Percentiles rank a stretch among this genome's conserved stretches.
These are phyloP conservation scores for Pseudonitzschia multistriata DNA, from an alignment of 108 stramenopile species.

Conservation along the genomic window DNA sequence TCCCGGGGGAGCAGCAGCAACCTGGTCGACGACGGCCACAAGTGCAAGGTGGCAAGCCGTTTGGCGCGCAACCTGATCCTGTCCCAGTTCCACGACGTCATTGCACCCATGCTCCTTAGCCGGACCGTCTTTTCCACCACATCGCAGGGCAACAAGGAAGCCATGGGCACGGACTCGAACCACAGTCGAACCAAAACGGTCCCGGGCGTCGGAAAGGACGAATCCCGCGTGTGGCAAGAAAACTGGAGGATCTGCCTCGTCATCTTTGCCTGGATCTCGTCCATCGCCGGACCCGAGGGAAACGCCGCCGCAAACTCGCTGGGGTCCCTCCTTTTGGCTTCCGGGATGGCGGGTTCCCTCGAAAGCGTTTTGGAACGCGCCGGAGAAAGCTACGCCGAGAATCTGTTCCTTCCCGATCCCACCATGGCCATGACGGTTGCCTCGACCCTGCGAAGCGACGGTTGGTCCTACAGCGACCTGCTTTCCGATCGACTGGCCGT, in stretches of 20 bases:
- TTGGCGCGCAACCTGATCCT: conserved; percentile 74
- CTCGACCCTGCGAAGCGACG: conserved; percentile 21
- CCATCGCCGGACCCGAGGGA: conserved; percentile 73
- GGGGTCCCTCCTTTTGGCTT: conserved; percentile 65
- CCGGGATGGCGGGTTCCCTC: conserved; percentile 71
- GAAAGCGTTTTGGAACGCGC: conserved; percentile 21
- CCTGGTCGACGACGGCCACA: conserved; percentile 41
- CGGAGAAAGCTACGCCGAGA: conserved; percentile 6
- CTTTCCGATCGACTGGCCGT: conserved; percentile 64
- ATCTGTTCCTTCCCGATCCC: conserved; percentile 51
- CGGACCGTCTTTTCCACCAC: conserved; percentile 64
- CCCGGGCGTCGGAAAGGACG: not conserved
- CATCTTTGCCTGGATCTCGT: conserved; percentile 75
- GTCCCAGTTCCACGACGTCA: conserved; percentile 74
- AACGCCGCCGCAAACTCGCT: conserved; percentile 50
- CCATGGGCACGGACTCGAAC: not conserved
- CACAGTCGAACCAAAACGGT: conserved; percentile 3
- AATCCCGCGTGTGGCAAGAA: conserved; percentile 56
- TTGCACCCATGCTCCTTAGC: conserved; percentile 78
- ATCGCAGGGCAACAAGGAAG: no score
- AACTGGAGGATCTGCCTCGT: conserved; percentile 73
- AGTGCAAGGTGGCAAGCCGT: conserved; percentile 57
- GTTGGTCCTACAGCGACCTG: conserved; percentile 60
- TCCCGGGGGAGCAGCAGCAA: conserved; percentile 1
- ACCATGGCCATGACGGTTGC: conserved; percentile 50